A percentile compares a stretch with the other conserved stretches of the same genome.
These are phyloP conservation scores for Stramenopiles sp. DNA, from an alignment of 352 stramenopile genomes.

Conservation along the genomic window DNA sequence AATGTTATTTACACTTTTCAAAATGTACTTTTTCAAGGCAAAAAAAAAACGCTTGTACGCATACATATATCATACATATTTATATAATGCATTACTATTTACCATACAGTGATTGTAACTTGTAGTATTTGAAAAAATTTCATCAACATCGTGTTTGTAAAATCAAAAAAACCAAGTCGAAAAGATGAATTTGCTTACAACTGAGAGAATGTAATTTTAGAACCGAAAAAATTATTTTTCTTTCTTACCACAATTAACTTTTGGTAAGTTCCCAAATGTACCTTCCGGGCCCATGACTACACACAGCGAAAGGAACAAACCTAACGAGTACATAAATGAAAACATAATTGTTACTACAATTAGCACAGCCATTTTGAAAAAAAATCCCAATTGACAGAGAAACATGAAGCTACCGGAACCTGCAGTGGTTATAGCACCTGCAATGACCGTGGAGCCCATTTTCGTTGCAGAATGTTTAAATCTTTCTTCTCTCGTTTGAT, in stretches of 20 bases:
- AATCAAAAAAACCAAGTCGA: too few relatives aligned
- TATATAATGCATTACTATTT: too few relatives aligned
- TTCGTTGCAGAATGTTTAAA: constrained; percentile 16
- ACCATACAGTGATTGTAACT: too few relatives aligned
- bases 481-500: constrained; percentile 9
- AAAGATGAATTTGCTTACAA: too few relatives aligned
- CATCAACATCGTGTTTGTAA: too few relatives aligned
- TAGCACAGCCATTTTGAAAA: constrained; percentile 23
- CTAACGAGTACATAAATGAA: constrained; percentile 11
- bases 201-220: too few relatives aligned
- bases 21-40: too few relatives aligned
- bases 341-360: constrained; percentile 21
- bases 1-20: too few relatives aligned
- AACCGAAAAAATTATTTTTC: background rate
- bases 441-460: constrained; percentile 22
- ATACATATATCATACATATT: too few relatives aligned
- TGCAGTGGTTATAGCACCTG: constrained; percentile 22
- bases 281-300: constrained; percentile 14
- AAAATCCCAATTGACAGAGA: constrained; percentile 20
- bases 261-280: constrained; percentile 12
- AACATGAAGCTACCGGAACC: constrained; percentile 19
- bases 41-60: too few relatives aligned
- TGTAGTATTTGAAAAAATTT: too few relatives aligned
- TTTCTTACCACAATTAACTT: background rate
- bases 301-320: constrained; percentile 19